Evolutionary conservation across 106 monocot genomes (phyloP).

Genomic region (Cymbidium sinense): DNA sequence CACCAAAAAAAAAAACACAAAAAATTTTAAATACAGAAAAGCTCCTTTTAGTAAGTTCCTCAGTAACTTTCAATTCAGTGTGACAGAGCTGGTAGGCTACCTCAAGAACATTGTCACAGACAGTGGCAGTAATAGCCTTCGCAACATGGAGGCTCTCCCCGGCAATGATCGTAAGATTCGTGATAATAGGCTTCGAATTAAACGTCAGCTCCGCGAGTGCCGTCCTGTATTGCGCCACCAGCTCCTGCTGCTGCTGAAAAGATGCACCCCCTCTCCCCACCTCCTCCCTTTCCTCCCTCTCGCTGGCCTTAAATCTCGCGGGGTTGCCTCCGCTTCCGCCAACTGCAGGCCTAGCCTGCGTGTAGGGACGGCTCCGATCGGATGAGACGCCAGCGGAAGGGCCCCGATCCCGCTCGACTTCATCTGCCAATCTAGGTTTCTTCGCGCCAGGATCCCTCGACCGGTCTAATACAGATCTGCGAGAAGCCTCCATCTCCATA

Average conservation of each 20-base stretch:
- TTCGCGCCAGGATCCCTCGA: constrained; percentile 20
- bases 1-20: neutral
- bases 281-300: constrained; percentile 22
- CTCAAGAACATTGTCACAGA: constrained; percentile 86
- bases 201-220: constrained; percentile 91
- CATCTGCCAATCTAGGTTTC: constrained; percentile 31
- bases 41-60: neutral
- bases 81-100: constrained; percentile 20
- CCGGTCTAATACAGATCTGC: constrained; percentile 39
- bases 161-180: constrained; percentile 94
- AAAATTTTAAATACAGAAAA: neutral
- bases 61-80: neutral
- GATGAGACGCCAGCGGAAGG: neutral
- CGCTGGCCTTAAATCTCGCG: constrained; percentile 8
- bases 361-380: neutral
- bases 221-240: constrained; percentile 68
- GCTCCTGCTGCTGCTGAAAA: constrained; percentile 44
- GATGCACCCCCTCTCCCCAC: constrained; percentile 1
- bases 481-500: constrained; percentile 48
- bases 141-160: constrained; percentile 86
- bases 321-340: constrained; percentile 1
- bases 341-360: neutral
- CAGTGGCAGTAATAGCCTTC: constrained; percentile 62
- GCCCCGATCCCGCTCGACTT: constrained; percentile 1
- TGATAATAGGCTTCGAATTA: constrained; percentile 98